These are phyloP conservation scores for Herpetomonas muscarum DNA, from an alignment of 208 protist species.

Conservation along the genomic window DNA sequence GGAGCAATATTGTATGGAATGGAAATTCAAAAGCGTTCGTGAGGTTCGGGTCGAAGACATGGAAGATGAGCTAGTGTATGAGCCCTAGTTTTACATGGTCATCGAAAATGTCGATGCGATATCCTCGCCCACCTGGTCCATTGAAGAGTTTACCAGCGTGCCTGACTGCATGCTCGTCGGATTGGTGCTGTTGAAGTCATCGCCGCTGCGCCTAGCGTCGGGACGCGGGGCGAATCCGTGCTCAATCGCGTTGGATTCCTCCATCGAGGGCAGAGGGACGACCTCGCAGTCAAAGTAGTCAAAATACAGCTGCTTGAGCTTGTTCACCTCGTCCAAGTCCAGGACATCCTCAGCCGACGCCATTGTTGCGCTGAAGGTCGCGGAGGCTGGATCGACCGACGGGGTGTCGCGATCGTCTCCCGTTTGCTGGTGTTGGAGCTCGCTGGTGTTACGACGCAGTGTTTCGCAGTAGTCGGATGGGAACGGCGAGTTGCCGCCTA, in stretches of 20 bases:
- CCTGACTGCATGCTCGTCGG: neutral
- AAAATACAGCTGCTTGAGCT: slow-evolving; percentile 85
- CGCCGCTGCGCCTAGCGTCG: neutral
- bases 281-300: slow-evolving; percentile 88
- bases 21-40: too few species aligned
- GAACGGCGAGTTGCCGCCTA: neutral
- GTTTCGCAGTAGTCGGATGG: neutral
- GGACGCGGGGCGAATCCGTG: neutral
- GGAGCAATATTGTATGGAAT: too few species aligned
- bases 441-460: slow-evolving; percentile 4
- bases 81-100: too few species aligned
- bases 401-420: too few species aligned
- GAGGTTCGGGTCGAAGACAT: too few species aligned
- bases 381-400: neutral
- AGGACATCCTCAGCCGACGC: slow-evolving; percentile 37
- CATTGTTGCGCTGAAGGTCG: neutral
- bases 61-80: too few species aligned
- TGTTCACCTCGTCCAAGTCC: slow-evolving; percentile 52
- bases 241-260: neutral
- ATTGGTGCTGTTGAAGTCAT: neutral
- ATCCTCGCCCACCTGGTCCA: neutral
- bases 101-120: too few species aligned
- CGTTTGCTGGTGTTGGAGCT: too few species aligned
- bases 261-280: slow-evolving; percentile 25
- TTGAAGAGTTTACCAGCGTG: neutral